phyloP scores from a whole-genome alignment of 2,329 filamentous ascomycete genomes.

The Biscogniauxia mediterranea region DNA sequence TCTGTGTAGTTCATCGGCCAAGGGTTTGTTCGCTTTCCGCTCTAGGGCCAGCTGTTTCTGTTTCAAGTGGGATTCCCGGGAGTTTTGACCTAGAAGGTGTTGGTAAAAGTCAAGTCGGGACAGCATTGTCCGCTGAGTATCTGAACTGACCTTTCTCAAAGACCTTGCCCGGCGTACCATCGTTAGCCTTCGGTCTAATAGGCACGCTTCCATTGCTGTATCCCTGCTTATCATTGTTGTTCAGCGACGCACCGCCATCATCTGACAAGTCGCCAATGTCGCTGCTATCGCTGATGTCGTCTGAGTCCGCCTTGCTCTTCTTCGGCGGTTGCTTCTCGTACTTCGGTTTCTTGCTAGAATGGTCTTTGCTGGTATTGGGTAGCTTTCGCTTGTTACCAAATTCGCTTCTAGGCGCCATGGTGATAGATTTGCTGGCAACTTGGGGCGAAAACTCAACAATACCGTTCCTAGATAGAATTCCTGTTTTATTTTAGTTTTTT shows the following conservation, averaged over 20 bases:
- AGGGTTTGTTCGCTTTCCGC: conserved; percentile 87
- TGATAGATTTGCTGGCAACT: conserved; percentile 15
- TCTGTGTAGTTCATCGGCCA: conserved; percentile 83
- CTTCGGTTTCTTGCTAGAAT: conserved; percentile 34
- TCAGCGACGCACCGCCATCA: conserved; percentile 51
- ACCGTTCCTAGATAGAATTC: background rate
- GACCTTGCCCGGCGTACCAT: conserved; percentile 35
- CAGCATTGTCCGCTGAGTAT: background rate
- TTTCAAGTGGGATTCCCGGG: conserved; percentile 86
- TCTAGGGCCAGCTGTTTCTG: conserved; percentile 87
- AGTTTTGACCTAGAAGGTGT: conserved; percentile 54
- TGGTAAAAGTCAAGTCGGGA: conserved; percentile 9
- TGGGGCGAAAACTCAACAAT: conserved; percentile 4
- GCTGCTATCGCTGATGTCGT: conserved; percentile 36
- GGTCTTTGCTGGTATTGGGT: conserved; percentile 49
- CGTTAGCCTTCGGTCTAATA: conserved; percentile 31
- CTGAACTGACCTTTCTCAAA: conserved; percentile 42
- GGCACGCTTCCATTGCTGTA: conserved; percentile 26
- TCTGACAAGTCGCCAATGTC: conserved; percentile 46
- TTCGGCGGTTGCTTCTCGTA: conserved; percentile 36
- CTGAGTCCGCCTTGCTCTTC: conserved; percentile 37
- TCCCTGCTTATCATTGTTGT: conserved; percentile 36
- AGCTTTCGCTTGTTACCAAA: conserved; percentile 59
- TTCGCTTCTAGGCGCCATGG: conserved; percentile 50
- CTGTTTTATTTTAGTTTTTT: background rate